Conservation (phyloP, 2,329 filamentous ascomycete genomes). For the Cyanodermella asteris region DNA sequence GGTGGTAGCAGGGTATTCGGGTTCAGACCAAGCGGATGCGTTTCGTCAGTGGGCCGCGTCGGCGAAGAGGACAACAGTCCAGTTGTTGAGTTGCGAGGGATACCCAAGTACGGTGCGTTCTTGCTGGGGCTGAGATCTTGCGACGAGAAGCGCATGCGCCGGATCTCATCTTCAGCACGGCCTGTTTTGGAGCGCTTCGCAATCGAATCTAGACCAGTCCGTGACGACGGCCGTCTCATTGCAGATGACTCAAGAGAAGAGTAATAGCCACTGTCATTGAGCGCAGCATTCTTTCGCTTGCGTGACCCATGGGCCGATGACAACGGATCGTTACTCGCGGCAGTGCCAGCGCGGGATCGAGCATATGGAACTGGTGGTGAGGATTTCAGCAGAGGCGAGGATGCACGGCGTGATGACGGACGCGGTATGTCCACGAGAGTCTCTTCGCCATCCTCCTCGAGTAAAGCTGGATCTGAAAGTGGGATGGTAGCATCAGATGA, state of each 20-base stretch:
- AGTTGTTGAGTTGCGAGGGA: constrained; percentile 5
- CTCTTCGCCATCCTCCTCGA: constrained; percentile 30
- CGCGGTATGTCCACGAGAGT: constrained; percentile 10
- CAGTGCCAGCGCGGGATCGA: constrained; percentile 39
- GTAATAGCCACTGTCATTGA: constrained; percentile 92
- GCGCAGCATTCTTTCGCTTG: constrained; percentile 55
- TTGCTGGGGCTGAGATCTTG: constrained; percentile 71
- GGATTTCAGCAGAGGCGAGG: constrained; percentile 36
- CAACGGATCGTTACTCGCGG: constrained; percentile 35
- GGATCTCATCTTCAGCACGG: constrained; percentile 88
- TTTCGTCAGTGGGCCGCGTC: constrained; percentile 32
- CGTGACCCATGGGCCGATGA: constrained; percentile 46
- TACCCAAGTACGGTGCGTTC: constrained; percentile 11
- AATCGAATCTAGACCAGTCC: constrained; percentile 53
- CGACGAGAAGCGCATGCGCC: constrained; percentile 73
- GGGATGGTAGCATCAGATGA: constrained; percentile 63
- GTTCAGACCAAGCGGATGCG: constrained; percentile 44
- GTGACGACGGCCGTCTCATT: constrained; percentile 51
- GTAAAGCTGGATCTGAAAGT: constrained; percentile 41
- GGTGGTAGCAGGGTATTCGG: constrained; percentile 82
- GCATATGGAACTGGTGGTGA: constrained; percentile 60
- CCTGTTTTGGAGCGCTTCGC: constrained; percentile 68
- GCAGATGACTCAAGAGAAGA: constrained; percentile 87
- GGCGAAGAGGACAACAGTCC: constrained; percentile 41
- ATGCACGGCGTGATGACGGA: constrained; percentile 13